Evolutionary conservation across 1,139 yeast species (phyloP).

Genomic region (Zhuliangozyma parablackwelliae): DNA sequence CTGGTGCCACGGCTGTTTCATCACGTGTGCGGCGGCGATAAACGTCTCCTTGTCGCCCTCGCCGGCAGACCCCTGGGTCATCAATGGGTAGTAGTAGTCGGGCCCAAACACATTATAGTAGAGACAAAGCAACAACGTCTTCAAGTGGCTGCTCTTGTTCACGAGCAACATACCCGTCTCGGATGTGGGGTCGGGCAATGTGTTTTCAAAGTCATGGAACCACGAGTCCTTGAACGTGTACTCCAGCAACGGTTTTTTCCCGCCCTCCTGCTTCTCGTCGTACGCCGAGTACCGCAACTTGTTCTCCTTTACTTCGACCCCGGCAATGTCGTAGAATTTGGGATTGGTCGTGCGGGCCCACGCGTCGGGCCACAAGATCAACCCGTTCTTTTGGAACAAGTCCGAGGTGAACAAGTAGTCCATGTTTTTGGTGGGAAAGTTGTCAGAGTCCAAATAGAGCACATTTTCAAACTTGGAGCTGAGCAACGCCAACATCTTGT

Average conservation of each 20-base stretch:
- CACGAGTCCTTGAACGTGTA: slow-evolving; percentile 32
- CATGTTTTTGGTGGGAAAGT: slow-evolving; percentile 51
- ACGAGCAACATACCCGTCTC: slow-evolving; percentile 63
- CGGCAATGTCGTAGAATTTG: slow-evolving; percentile 41
- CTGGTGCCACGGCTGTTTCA: slow-evolving; percentile 49
- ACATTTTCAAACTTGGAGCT: slow-evolving; percentile 56
- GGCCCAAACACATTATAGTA: slow-evolving; percentile 64
- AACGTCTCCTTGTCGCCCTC: slow-evolving; percentile 72
- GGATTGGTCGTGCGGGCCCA: slow-evolving; percentile 51
- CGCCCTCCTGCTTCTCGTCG: slow-evolving; percentile 22
- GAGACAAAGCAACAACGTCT: slow-evolving; percentile 47
- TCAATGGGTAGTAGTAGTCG: slow-evolving; percentile 51
- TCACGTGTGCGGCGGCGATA: slow-evolving; percentile 56
- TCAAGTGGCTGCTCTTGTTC: slow-evolving; percentile 48
- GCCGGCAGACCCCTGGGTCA: slow-evolving; percentile 67
- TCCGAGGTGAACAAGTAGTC: slow-evolving; percentile 44
- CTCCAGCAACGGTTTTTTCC: slow-evolving; percentile 23
- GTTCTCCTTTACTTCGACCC: slow-evolving; percentile 31
- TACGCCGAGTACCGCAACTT: slow-evolving; percentile 32
- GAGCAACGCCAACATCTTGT: slow-evolving; percentile 57
- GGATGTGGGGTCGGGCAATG: slow-evolving; percentile 59
- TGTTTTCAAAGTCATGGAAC: slow-evolving; percentile 53
- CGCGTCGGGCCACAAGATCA: slow-evolving; percentile 51
- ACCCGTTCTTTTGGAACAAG: slow-evolving; percentile 36
- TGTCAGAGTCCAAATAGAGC: slow-evolving; percentile 64